These are phyloP conservation scores for Kluyveromyces marxianus DNA, from an alignment of 1,139 yeast genomes.

Conservation along the genomic window DNA sequence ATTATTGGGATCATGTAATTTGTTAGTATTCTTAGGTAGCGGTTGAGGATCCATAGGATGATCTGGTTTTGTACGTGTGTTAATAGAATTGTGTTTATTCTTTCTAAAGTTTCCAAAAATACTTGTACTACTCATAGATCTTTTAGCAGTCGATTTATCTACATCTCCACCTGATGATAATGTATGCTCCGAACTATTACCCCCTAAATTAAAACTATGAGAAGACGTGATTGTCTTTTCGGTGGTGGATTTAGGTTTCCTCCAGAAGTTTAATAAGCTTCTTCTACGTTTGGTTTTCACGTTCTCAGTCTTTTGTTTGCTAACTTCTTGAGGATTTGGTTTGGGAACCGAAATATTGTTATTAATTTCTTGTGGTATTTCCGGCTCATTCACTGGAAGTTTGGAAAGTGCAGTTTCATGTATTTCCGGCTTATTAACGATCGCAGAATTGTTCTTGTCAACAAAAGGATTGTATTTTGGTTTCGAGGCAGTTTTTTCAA, in stretches of 20 bases:
- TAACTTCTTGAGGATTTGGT: not conserved
- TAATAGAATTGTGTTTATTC: not conserved
- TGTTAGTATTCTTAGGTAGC: not conserved
- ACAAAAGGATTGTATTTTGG: no score
- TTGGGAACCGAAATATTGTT: not conserved
- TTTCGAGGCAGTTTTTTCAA: no score
- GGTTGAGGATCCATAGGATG: not conserved
- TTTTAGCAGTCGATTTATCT: conserved; percentile 15
- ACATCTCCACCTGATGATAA: not conserved
- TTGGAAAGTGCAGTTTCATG: no score
- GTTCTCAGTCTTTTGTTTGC: not conserved
- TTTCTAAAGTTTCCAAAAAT: conserved; percentile 20
- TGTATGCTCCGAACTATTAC: not conserved
- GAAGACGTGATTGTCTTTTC: conserved; percentile 16
- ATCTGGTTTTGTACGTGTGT: conserved; percentile 8
- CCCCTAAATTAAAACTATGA: conserved; percentile 3
- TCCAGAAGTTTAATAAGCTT: conserved; percentile 33
- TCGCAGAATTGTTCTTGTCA: no score
- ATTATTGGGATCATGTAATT: conserved; percentile 1
- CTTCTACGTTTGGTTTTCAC: conserved; percentile 24
- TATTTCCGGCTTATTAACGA: no score
- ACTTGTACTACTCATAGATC: conserved; percentile 23
- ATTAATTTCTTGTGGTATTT: not conserved
- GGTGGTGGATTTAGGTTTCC: conserved; percentile 8
- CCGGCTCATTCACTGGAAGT: no score